phyloP scores from a whole-genome alignment of 2,329 filamentous ascomycete genomes.

The Tolypocladium capitatum region DNA sequence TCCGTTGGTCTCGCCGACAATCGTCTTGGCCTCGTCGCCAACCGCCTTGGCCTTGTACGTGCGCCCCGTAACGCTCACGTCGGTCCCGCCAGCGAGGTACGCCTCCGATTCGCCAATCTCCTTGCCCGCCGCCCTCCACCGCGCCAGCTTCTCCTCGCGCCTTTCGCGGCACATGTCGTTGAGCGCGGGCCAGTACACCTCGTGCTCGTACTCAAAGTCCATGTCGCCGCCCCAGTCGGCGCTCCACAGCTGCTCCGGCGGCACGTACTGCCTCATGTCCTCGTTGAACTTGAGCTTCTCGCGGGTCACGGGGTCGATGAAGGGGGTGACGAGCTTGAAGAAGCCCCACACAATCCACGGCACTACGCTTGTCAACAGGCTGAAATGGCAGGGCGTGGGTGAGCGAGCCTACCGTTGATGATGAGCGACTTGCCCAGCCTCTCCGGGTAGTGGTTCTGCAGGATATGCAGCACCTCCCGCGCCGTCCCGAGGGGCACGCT shows the following conservation, averaged over 20 bases:
- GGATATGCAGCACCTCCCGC: slow-evolving; percentile 73
- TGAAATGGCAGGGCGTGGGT: neutral
- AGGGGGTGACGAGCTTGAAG: slow-evolving; percentile 90
- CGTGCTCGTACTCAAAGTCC: slow-evolving; percentile 85
- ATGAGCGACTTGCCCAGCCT: slow-evolving; percentile 78
- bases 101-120: slow-evolving; percentile 75
- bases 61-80: slow-evolving; percentile 20
- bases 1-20: neutral
- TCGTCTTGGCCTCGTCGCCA: neutral
- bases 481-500: slow-evolving; percentile 62
- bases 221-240: slow-evolving; percentile 62
- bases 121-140: slow-evolving; percentile 74
- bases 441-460: slow-evolving; percentile 95
- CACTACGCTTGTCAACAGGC: slow-evolving; percentile 33
- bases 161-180: slow-evolving; percentile 55
- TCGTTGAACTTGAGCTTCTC: slow-evolving; percentile 98
- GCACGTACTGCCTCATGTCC: slow-evolving; percentile 71
- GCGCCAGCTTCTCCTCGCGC: slow-evolving; percentile 45
- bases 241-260: slow-evolving; percentile 68
- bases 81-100: slow-evolving; percentile 58
- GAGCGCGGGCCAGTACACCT: slow-evolving; percentile 77
- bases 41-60: slow-evolving; percentile 9
- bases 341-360: slow-evolving; percentile 87
- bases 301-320: slow-evolving; percentile 88
- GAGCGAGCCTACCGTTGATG: slow-evolving; percentile 56